Percentiles rank a stretch among this genome's conserved stretches.
phyloP scores from a whole-genome alignment of 2,329 filamentous ascomycete species.

The Fusarium piperis region DNA sequence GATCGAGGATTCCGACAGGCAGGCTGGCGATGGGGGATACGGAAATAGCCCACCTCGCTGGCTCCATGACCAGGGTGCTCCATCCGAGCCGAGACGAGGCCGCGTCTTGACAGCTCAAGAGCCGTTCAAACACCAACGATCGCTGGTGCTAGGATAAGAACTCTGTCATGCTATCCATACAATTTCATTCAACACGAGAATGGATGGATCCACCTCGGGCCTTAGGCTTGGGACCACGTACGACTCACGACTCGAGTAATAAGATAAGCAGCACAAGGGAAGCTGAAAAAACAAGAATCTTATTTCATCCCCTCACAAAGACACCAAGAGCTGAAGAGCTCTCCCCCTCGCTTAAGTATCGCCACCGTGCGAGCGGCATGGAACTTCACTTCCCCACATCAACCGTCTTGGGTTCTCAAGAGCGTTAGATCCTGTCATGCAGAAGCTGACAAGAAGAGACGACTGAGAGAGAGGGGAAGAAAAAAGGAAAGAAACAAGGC shows the following conservation, averaged over 20 bases:
- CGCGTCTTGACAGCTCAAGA: conserved; percentile 27
- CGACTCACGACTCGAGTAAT: neutral
- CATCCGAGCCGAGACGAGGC: conserved; percentile 13
- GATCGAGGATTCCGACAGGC: conserved; percentile 7
- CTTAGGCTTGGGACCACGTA: neutral
- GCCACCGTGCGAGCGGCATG: conserved; percentile 31
- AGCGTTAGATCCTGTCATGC: conserved; percentile 25
- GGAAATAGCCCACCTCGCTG: conserved; percentile 19
- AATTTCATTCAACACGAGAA: conserved; percentile 14
- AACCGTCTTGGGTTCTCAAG: conserved; percentile 27
- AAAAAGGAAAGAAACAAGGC: conserved; percentile 3
- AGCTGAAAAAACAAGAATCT: neutral
- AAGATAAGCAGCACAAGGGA: neutral
- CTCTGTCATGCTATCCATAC: neutral
- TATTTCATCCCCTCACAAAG: neutral
- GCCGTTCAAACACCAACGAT: conserved; percentile 20
- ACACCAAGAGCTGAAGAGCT: neutral
- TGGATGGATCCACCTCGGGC: neutral
- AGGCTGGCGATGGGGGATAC: conserved; percentile 3
- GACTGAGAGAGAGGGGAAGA: conserved; percentile 1
- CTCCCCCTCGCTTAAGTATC: conserved; percentile 26
- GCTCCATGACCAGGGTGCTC: conserved; percentile 7
- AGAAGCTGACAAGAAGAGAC: conserved; percentile 3
- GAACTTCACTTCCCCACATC: conserved; percentile 34
- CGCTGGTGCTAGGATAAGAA: neutral